Evolutionary conservation across 73 alveolate genomes (phyloP).

Genomic region (Symbiodinium pilosum): DNA sequence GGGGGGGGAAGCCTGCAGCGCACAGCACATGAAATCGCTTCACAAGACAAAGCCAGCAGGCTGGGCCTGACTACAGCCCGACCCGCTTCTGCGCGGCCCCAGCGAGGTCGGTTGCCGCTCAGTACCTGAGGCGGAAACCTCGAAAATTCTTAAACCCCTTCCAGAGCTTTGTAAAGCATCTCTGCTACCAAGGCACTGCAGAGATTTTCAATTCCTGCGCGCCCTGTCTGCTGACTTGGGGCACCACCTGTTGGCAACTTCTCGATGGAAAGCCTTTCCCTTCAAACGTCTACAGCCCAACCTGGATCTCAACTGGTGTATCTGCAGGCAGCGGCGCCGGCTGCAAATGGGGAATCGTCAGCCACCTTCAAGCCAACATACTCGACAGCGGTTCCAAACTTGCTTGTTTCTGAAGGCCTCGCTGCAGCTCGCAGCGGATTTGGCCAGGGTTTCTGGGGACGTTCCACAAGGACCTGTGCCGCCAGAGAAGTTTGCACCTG

Average conservation of each 20-base stretch:
- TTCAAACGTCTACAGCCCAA: too few species aligned
- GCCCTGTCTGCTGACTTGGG: background rate
- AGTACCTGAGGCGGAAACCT: too few species aligned
- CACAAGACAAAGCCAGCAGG: too few species aligned
- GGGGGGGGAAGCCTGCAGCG: constrained; percentile 10
- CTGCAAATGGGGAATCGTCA: background rate
- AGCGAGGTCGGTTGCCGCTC: background rate
- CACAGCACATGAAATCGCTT: too few species aligned
- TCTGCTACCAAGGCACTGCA: constrained; percentile 4
- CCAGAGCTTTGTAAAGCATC: too few species aligned
- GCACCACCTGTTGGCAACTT: constrained; percentile 50
- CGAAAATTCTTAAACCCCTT: too few species aligned
- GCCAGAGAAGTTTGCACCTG: background rate
- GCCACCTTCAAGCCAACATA: background rate
- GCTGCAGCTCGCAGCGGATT: background rate
- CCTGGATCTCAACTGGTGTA: background rate
- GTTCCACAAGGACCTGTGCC: background rate
- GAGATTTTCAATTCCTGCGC: constrained; percentile 73
- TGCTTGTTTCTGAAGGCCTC: background rate
- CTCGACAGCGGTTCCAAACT: too few species aligned
- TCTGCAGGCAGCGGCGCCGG: background rate
- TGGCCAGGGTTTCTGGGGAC: background rate
- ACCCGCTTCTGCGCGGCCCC: constrained; percentile 4
- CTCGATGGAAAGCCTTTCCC: too few species aligned
- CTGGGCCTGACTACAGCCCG: background rate